Base-by-base conservation (phyloP, 2,329 filamentous ascomycete species). In the Aspergillus sp. region DNA sequence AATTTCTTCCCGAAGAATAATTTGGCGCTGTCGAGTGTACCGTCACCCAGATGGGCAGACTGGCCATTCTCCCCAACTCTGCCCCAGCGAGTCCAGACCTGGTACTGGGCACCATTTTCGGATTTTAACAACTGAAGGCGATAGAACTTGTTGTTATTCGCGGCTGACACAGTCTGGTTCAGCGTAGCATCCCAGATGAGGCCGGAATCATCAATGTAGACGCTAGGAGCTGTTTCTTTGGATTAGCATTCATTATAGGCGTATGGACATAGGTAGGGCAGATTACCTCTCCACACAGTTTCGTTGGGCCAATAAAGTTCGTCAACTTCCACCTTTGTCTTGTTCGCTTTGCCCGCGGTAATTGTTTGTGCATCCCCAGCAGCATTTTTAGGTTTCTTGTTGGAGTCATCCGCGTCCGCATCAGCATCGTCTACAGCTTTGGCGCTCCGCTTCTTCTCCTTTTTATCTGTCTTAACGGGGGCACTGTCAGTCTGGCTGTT, bases 101-200 rank as follows among this genome's bases (percentile, higher is more conserved):
- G 76, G 70, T 81, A 90, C 68, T 14, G 63, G 60, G 21, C 65
- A 63, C 55, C 56, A 9, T 55, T 52, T 3, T 54, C 52, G 6
- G 55, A 51, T 15, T 52, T 43, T n/a, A 86, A 67, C 61, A 90
- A 78, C 78, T 93, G 90, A 27, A 92, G 72, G 27, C 85, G 84
- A 68, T 93, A 93, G 71, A 93, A 93, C 64, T 95, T 95, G 73
- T 95, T 93, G 73, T 90, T 89, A 69, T 93, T 95, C 47, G 81
- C 74, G 0, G 79, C 76, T 0, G 89, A 79, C 64, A 91, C 90
- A 11, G 90, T 89, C 70, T 93, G 89, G 64, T 93, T 95, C 46
- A 96, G 78, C 0, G 89, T 87, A 0, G 89, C 90, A 69, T 96
- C 91, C 71, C 85, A 93, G 48, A 93, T 90, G 55, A 88, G 75